Evolutionary conservation across 2,329 filamentous ascomycete genomes (phyloP).

Genomic region (Amesomyces nigricolor): DNA sequence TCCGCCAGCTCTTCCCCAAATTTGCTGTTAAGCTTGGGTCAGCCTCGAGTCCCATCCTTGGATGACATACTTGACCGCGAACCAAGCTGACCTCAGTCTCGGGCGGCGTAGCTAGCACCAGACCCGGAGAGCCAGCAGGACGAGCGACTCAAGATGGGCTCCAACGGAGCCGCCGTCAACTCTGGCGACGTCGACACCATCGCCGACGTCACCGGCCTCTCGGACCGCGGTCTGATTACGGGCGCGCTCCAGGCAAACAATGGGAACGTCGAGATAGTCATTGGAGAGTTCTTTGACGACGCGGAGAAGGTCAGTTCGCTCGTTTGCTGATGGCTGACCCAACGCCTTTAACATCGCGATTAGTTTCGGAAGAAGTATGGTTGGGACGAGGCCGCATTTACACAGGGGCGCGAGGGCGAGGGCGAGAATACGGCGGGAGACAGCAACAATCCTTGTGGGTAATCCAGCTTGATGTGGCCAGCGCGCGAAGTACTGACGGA

Average conservation of each 20-base stretch:
- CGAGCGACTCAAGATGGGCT: conserved; percentile 13
- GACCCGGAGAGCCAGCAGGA: neutral
- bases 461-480: neutral
- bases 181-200: conserved; percentile 8
- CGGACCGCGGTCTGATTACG: conserved; percentile 7
- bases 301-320: conserved; percentile 37
- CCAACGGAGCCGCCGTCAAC: neutral
- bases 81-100: neutral
- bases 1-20: neutral
- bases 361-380: conserved; percentile 46
- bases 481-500: neutral
- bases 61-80: conserved; percentile 9
- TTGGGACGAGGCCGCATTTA: conserved; percentile 53
- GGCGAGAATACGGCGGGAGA: conserved; percentile 30
- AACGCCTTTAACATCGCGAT: conserved; percentile 12
- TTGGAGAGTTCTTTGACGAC: conserved; percentile 49
- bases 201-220: conserved; percentile 7
- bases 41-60: neutral
- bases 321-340: neutral
- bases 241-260: conserved; percentile 37
- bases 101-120: neutral
- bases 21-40: neutral
- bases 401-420: conserved; percentile 49
- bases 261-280: conserved; percentile 43
- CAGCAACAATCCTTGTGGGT: conserved; percentile 7